phyloP scores from a whole-genome alignment of 352 stramenopile genomes.

The Phytophthora palmivora region DNA sequence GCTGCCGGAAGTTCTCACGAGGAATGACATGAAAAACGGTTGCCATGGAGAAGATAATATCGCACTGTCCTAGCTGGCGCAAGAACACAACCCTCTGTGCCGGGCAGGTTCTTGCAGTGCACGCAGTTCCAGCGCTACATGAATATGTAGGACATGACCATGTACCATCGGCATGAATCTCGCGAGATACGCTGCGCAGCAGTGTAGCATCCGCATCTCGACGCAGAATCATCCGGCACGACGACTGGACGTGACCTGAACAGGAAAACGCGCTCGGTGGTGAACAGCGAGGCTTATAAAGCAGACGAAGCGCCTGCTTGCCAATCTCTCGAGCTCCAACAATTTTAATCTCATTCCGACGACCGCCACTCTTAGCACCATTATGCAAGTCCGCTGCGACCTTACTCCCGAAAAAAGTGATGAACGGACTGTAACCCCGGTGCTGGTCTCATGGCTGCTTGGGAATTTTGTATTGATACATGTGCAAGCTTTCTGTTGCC shows the following conservation, averaged over 20 bases:
- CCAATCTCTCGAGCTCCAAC: slow-evolving; percentile 28
- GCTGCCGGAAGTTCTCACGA: background rate
- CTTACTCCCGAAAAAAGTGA: slow-evolving; percentile 10
- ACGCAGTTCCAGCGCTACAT: background rate
- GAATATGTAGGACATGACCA: too few species aligned
- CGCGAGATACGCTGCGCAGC: slow-evolving; percentile 17
- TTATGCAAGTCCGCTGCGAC: slow-evolving; percentile 6
- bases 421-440: background rate
- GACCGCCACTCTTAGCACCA: slow-evolving; percentile 17
- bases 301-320: slow-evolving; percentile 20
- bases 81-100: slow-evolving; percentile 17
- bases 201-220: background rate
- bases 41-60: slow-evolving; percentile 8
- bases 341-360: slow-evolving; percentile 33
- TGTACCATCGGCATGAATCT: background rate
- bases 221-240: slow-evolving; percentile 21
- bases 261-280: slow-evolving; percentile 14
- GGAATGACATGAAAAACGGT: slow-evolving; percentile 1
- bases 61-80: slow-evolving; percentile 5
- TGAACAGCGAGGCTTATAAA: slow-evolving; percentile 6
- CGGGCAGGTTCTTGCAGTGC: background rate
- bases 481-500: too few species aligned
- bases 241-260: slow-evolving; percentile 16
- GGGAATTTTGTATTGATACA: slow-evolving; percentile 12
- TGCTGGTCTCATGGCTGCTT: slow-evolving; percentile 2